Base-by-base conservation (phyloP, 768 basidiomycete species). In the Russula emetica region DNA sequence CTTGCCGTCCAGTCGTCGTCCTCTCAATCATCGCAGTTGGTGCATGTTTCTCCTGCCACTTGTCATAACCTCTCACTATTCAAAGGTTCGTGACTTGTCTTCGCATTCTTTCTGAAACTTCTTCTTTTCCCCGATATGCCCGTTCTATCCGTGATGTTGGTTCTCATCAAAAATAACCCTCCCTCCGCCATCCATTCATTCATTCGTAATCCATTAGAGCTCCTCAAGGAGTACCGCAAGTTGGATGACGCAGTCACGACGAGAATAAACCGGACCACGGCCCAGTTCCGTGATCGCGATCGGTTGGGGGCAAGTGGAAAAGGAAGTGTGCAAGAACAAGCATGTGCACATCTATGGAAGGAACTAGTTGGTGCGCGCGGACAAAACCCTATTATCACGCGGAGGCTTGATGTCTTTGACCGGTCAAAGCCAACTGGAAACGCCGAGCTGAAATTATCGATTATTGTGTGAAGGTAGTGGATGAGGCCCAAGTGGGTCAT, bases 221-320 rank as follows among this genome's bases (percentile, higher is more conserved):
- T 93, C 70, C 78, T 94, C 73, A 85, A 80, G 71, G 90, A 93
- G 74, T 93, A 92, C 73, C 81, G 91, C 70, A 83, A 79, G 69
- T 76, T 93, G 16, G 91, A 94, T 74, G 91, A 94, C 70, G 78
- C 83, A 8, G 87, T 94, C 67, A 83, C 80, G 45, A 90, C 91
- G 86, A 80, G 92, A 38, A 74, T 92, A 53, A 93, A 94, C 72
- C 83, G 91, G 55, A 87, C 89, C 44, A 83, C 81, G 61, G 91
- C 91, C 5, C 80, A 85, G 58, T 84, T 87, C 74, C 82, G 89
- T 57, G 92, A 93, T 76, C 79, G 81, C 66, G 85, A 89, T 68
- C 82, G 89, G 30, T 69, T 75, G 55, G 81, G 81, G 13, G 68
- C 74, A 26, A 74, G 70, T 50, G 75, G 76, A 38, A 78, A 75